Evolutionary conservation across 352 stramenopile genomes (phyloP).

Genomic region (Plasmopara viticola): DNA sequence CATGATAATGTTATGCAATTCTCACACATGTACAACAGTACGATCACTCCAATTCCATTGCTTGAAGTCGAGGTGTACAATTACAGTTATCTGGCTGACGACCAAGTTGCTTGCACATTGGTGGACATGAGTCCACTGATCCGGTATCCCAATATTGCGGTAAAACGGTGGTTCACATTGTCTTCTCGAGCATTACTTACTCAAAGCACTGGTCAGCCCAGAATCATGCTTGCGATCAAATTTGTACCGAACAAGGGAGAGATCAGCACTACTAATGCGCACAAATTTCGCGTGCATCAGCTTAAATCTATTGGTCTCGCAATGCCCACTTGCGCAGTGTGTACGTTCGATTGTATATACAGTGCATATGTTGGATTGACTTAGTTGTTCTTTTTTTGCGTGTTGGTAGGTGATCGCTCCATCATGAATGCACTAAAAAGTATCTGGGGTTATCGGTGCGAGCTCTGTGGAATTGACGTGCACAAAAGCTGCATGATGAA

Average conservation of each 20-base stretch:
- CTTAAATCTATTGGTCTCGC: slow-evolving; percentile 78
- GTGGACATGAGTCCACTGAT: slow-evolving; percentile 80
- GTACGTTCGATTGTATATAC: slow-evolving; percentile 27
- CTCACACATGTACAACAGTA: slow-evolving; percentile 86
- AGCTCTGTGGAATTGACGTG: slow-evolving; percentile 72
- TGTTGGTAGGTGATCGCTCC: slow-evolving; percentile 50
- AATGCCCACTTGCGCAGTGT: slow-evolving; percentile 74
- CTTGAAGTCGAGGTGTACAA: slow-evolving; percentile 85
- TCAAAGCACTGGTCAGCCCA: slow-evolving; percentile 45
- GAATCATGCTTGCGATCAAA: slow-evolving; percentile 67
- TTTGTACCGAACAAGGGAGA: slow-evolving; percentile 66
- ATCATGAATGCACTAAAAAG: slow-evolving; percentile 81
- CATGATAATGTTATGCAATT: slow-evolving; percentile 82
- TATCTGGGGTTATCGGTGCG: slow-evolving; percentile 78
- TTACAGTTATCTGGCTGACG: slow-evolving; percentile 74
- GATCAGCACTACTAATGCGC: slow-evolving; percentile 50
- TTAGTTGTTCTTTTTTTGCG: not conserved
- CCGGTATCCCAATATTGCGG: slow-evolving; percentile 60
- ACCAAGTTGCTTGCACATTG: slow-evolving; percentile 70
- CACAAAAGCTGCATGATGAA: slow-evolving; percentile 87
- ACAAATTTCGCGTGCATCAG: slow-evolving; percentile 85
- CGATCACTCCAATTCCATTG: slow-evolving; percentile 77
- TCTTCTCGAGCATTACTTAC: slow-evolving; percentile 53
- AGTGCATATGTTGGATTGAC: not conserved
- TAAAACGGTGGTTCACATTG: slow-evolving; percentile 76